Evolutionary conservation across 495 filamentous ascomycete genomes (phyloP).

Genomic region (Trichoderma reesei): DNA sequence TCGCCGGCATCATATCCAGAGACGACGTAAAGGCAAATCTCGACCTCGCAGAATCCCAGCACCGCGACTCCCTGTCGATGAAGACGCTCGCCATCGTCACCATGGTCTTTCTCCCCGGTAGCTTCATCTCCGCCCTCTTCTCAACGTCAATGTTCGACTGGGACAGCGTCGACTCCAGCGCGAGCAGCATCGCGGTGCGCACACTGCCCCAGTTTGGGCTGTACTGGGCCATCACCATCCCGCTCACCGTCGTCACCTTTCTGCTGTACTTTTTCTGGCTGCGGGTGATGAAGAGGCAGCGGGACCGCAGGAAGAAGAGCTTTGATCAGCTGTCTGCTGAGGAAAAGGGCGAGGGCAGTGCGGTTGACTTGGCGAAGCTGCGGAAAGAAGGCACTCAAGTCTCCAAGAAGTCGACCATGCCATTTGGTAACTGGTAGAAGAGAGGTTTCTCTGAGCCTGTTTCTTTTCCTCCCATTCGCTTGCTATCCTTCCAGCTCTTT

Average conservation of each 20-base stretch:
- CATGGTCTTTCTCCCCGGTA: constrained; percentile 45
- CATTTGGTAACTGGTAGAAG: background rate
- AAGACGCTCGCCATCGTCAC: constrained; percentile 44
- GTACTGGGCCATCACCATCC: constrained; percentile 23
- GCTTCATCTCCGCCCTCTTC: constrained; percentile 34
- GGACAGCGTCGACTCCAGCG: constrained; percentile 10
- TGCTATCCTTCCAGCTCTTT: no score
- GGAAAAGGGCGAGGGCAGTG: background rate
- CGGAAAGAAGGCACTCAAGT: background rate
- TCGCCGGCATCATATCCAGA: background rate
- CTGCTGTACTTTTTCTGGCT: constrained; percentile 21
- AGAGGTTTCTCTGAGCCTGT: no score
- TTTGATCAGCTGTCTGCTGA: background rate
- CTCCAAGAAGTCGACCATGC: background rate
- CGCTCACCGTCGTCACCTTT: constrained; percentile 19
- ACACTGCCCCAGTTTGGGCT: constrained; percentile 21
- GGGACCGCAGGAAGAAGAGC: constrained; percentile 11
- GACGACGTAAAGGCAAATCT: constrained; percentile 17
- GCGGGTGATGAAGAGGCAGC: constrained; percentile 15
- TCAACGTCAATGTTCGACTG: constrained; percentile 21
- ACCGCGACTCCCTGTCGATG: constrained; percentile 40
- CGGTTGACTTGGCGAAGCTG: background rate
- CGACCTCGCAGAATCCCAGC: constrained; percentile 32
- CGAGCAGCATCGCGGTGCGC: constrained; percentile 12
- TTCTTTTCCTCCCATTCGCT: no score